A percentile compares a stretch with the other conserved stretches of the same genome.
These are phyloP conservation scores for Chernovozyma sophiae-reginae DNA, from an alignment of 1,139 yeast species.

Conservation along the genomic window DNA sequence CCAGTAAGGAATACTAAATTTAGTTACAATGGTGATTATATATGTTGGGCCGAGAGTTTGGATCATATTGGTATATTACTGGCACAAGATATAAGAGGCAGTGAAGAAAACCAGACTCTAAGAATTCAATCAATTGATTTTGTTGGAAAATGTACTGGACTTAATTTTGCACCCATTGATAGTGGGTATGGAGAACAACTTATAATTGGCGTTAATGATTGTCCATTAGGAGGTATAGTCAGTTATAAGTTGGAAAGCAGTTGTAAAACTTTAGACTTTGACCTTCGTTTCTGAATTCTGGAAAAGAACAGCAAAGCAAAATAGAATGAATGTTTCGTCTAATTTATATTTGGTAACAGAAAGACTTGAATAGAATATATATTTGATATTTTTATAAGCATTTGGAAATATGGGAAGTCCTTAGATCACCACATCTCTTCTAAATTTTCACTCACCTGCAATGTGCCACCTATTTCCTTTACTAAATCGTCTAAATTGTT, in stretches of 20 bases:
- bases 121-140: slow-evolving; percentile 48
- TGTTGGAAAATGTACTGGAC: slow-evolving; percentile 58
- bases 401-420: no score
- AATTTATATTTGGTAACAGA: no score
- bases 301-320: no score
- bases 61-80: slow-evolving; percentile 55
- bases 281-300: slow-evolving; percentile 24
- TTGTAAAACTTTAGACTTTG: slow-evolving; percentile 37
- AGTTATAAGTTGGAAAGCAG: slow-evolving; percentile 41
- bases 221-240: slow-evolving; percentile 55
- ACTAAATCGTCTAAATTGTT: slow-evolving; percentile 30
- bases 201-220: slow-evolving; percentile 52
- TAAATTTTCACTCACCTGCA: slow-evolving; percentile 36
- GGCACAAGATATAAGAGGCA: slow-evolving; percentile 22
- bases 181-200: slow-evolving; percentile 46
- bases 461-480: slow-evolving; percentile 34
- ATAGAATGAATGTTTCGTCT: no score
- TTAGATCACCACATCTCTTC: slow-evolving; percentile 53
- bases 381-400: no score
- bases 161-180: slow-evolving; percentile 44
- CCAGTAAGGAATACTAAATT: slow-evolving; percentile 55
- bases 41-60: slow-evolving; percentile 58
- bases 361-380: no score
- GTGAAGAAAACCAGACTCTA: slow-evolving; percentile 13
- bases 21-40: slow-evolving; percentile 39